A percentile compares a stretch with the other conserved stretches of the same genome.
phyloP scores from a whole-genome alignment of 257 asterid genomes.

The Solanum sparsipilum region DNA sequence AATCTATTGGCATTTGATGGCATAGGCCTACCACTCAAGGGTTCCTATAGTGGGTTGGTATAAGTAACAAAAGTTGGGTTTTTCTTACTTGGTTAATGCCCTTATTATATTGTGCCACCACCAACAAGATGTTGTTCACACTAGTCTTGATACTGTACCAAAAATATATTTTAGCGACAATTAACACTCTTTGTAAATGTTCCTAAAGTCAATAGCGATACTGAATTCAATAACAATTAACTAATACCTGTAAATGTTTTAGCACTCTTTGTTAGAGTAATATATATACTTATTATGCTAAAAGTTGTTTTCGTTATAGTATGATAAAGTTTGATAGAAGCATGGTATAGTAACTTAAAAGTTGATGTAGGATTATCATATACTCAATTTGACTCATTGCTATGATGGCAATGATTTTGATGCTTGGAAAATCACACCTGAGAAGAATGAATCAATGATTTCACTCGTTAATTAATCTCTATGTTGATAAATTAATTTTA shows the following conservation, averaged over 20 bases:
- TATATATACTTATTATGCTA: too few species aligned
- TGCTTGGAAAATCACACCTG: neutral
- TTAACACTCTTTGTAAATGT: too few species aligned
- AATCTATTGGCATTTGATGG: neutral
- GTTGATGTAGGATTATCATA: neutral
- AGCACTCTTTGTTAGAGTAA: too few species aligned
- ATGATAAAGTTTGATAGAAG: neutral
- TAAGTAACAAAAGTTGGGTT: neutral
- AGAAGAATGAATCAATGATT: neutral
- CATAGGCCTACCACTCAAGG: neutral
- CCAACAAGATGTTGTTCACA: neutral
- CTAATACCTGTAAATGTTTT: too few species aligned
- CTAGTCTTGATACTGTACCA: neutral
- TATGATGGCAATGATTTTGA: neutral
- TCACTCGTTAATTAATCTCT: neutral
- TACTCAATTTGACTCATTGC: neutral
- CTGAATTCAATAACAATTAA: too few species aligned
- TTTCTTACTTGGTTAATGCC: neutral
- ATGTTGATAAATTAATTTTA: neutral
- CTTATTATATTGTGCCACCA: neutral
- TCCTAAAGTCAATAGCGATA: rapidly evolving
- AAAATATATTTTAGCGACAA: too few species aligned
- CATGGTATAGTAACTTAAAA: neutral
- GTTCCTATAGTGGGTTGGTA: neutral
- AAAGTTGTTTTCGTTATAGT: too few species aligned